Evolutionary conservation across 768 basidiomycete genomes (phyloP).

Genomic region (Leccinum arenicola): DNA sequence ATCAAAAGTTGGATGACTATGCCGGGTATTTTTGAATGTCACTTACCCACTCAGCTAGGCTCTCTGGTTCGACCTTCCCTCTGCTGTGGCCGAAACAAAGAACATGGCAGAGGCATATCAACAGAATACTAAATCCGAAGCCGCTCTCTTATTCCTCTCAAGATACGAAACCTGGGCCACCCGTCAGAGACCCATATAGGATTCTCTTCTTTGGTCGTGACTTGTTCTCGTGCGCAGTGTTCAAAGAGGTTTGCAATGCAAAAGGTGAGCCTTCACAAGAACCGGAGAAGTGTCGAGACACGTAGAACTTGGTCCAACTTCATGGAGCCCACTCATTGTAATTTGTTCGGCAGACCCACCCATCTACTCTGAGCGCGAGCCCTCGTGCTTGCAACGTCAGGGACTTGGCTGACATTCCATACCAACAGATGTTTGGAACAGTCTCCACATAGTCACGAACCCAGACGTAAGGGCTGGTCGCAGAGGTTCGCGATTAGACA

Average conservation of each 20-base stretch:
- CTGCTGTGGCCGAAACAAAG: neutral
- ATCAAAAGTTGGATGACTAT: neutral
- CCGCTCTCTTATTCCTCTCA: neutral
- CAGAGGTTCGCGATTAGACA: slow-evolving; percentile 51
- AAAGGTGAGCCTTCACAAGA: slow-evolving; percentile 43
- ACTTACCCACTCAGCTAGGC: neutral
- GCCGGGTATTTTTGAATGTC: neutral
- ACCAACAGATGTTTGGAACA: slow-evolving; percentile 73
- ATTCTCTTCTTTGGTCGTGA: slow-evolving; percentile 89
- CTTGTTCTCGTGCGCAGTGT: slow-evolving; percentile 76
- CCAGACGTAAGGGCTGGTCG: slow-evolving; percentile 65
- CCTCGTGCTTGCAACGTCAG: neutral
- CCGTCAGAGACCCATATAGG: slow-evolving; percentile 45
- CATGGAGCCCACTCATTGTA: neutral
- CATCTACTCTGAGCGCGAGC: neutral
- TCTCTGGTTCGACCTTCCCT: neutral
- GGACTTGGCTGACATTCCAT: slow-evolving; percentile 9
- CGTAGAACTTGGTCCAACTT: neutral
- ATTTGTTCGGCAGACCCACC: no score
- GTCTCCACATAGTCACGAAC: slow-evolving; percentile 66
- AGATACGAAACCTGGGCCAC: neutral
- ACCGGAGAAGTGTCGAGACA: neutral
- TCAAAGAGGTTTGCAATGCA: slow-evolving; percentile 61
- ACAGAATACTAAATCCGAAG: neutral
- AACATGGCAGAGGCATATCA: neutral